Base-by-base conservation (phyloP, 2,329 filamentous ascomycete genomes). In the Pyrenophora graminea region DNA sequence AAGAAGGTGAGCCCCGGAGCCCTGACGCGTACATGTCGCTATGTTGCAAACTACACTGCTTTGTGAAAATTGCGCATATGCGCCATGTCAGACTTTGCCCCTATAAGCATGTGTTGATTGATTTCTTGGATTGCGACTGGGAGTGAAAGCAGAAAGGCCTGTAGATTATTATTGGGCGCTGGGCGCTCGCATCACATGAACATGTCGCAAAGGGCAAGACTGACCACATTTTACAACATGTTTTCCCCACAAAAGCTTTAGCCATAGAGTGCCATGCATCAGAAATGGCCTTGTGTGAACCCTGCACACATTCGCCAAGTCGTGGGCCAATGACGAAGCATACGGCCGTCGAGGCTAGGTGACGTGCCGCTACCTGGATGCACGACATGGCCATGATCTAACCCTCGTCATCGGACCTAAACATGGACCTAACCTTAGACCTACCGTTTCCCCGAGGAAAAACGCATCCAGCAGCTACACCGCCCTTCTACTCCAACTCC, bases 371-470 rank as follows among this genome's bases (percentile, higher is more conserved):
- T 38, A 30, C 41, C 39, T 38, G 32, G 33, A 55, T 55, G 53
- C 53, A 55, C 45, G 48, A 55, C 53, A 55, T 55, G 52, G 21
- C 41, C 34, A 37, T 52, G 45, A 52, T 48, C 49, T n/a, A 37
- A 48, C 19, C 49, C 39, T 48, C 49, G 44, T 48, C 49, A 52
- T 52, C 44, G 44, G 48, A 23, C 48, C 48, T 50, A 46, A 51
- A 39, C 45, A 27, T 27, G 7, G 25, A 27, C 25, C 27, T 30
- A 30, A 30, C 27, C 27, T 46, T 42, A 51, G 50, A 42, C 38
- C 42, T 53, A 46, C 56, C 56, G 53, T 32, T 43, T 55, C 64
- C 63, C 58, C 63, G 64, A 51, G 34, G 36, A 30, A 30, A 30
- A 39, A 42, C n/a, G 51, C 45, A 55, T 42, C 45, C 27, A 56